phyloP scores from a whole-genome alignment of 2,329 filamentous ascomycete species.

The Ceratocystis eucalypticola region DNA sequence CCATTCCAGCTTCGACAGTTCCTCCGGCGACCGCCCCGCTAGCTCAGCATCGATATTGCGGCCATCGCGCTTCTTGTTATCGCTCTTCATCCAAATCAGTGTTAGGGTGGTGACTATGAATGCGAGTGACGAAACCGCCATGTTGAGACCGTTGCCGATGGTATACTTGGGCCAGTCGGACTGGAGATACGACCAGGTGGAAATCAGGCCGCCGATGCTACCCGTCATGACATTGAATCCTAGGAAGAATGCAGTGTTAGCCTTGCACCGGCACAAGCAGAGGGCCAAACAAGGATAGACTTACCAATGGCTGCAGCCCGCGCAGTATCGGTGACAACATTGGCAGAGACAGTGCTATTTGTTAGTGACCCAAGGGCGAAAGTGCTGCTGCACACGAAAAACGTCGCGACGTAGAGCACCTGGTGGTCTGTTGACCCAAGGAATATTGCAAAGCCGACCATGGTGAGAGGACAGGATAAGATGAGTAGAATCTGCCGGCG shows the following conservation, averaged over 20 bases:
- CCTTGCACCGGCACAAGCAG: neutral
- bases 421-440: conserved; percentile 34
- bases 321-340: conserved; percentile 52
- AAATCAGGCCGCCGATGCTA: conserved; percentile 49
- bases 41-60: conserved; percentile 44
- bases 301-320: conserved; percentile 48
- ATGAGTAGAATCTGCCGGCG: conserved; percentile 43
- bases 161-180: conserved; percentile 50
- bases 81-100: conserved; percentile 46
- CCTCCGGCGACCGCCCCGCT: conserved; percentile 38
- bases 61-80: conserved; percentile 46
- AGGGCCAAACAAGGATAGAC: conserved; percentile 22
- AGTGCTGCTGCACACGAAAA: conserved; percentile 46
- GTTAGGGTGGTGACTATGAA: conserved; percentile 37
- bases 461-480: conserved; percentile 40
- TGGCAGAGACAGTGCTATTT: conserved; percentile 49
- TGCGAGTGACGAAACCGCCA: conserved; percentile 46
- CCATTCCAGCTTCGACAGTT: conserved; percentile 52
- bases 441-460: conserved; percentile 53
- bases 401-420: conserved; percentile 49
- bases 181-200: conserved; percentile 51
- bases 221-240: conserved; percentile 42
- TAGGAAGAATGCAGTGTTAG: neutral
- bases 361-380: conserved; percentile 48
- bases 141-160: conserved; percentile 58